Evolutionary conservation across 129 eudicot species (phyloP).

Genomic region (Oenanthe sinensis): DNA sequence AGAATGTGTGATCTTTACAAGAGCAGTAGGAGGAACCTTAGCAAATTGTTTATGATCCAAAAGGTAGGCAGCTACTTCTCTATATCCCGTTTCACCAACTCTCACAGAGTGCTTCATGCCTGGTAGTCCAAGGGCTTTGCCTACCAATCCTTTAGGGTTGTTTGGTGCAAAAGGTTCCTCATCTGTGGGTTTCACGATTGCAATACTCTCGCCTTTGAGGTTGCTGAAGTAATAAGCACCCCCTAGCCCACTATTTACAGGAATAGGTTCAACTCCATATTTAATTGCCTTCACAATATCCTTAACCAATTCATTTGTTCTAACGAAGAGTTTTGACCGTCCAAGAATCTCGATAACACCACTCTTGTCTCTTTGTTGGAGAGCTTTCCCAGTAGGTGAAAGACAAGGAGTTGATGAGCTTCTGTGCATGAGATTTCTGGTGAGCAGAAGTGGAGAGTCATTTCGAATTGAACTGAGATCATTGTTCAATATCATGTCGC

Average conservation of each 20-base stretch:
- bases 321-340: slow-evolving; percentile 25
- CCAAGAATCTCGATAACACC: slow-evolving; percentile 56
- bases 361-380: slow-evolving; percentile 45
- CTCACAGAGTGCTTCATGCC: slow-evolving; percentile 64
- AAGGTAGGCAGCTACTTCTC: slow-evolving; percentile 87
- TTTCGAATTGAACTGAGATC: slow-evolving; percentile 62
- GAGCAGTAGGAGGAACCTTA: slow-evolving; percentile 60
- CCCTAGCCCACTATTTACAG: slow-evolving; percentile 61
- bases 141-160: slow-evolving; percentile 77
- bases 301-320: slow-evolving; percentile 38
- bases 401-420: slow-evolving; percentile 67
- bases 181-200: slow-evolving; percentile 77
- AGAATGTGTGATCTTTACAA: slow-evolving; percentile 67
- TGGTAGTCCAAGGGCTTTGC: slow-evolving; percentile 73
- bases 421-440: slow-evolving; percentile 44
- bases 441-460: slow-evolving; percentile 59
- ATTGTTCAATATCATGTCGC: slow-evolving; percentile 52
- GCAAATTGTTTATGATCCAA: slow-evolving; percentile 65
- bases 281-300: slow-evolving; percentile 45
- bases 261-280: slow-evolving; percentile 51
- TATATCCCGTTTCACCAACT: slow-evolving; percentile 71
- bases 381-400: slow-evolving; percentile 43
- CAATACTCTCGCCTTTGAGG: slow-evolving; percentile 47
- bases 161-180: slow-evolving; percentile 91
- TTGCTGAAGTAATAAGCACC: slow-evolving; percentile 70